Evolutionary conservation across 2,329 filamentous ascomycete species (phyloP), one percentile per base, ranked within the genome.

Genomic region (Mycocentrospora acerina): DNA sequence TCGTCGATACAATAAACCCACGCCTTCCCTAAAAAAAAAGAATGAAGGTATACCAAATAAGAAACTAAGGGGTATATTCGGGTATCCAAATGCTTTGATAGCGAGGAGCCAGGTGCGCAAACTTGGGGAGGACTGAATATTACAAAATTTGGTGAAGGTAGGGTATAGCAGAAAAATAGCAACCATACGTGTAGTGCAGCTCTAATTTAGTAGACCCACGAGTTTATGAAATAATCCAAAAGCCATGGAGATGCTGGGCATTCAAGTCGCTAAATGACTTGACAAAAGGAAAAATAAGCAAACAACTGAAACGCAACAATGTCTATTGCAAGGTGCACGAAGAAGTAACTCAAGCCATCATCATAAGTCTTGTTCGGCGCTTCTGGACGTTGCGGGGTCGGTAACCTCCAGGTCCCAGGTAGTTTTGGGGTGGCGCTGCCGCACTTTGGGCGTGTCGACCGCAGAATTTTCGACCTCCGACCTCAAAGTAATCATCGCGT

Each of bases 401-500:
- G 29, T 59, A 55, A 34, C 54, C 56, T 37, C 62, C 62, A 27
- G 70, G 68, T 26, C 67, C 69, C 6, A 68, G 65, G 41, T 52
- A 61, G 52, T 45, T 66, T 46, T 54, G 67, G 45, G 51, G 67
- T 52, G 51, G 70, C 56, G 46, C 63, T 29, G 69, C 71, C n/a
- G 73, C 74, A 38, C 76, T 73, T 65, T 83, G 83, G 4, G 90
- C 90, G 63, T 97, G 90, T 29, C 83, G 81, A 67, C 97, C 91
- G 66, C 91, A 98, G 62, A 86, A 95, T 0, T 86, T 81, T 29
- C 74, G 77, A 16, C 88, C 88, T 27, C 81, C 82, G 52, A 95
- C 85, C 65, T 97, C 90, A 57, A 93, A 96, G 66, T 97, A 97
- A 46, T 93, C 91, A 29, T 91, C 85, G 14, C 80, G 78, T 10